Evolutionary conservation across 2,329 filamentous ascomycete species (phyloP).

Genomic region (Fusarium armeniacum): DNA sequence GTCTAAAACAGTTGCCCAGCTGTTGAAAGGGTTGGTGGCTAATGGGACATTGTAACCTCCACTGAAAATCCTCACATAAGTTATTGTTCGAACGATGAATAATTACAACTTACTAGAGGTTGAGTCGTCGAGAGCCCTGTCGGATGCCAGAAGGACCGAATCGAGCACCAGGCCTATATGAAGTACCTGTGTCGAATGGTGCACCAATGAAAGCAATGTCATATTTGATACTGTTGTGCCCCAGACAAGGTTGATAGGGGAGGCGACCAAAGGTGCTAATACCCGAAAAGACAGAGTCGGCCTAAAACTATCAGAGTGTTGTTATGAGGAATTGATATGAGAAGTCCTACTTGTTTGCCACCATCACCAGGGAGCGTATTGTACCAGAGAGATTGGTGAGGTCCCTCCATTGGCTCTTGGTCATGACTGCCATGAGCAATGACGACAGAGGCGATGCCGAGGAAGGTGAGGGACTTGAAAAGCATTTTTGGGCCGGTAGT

Average conservation of each 20-base stretch:
- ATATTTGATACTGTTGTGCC: conserved; percentile 77
- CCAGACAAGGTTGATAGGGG: conserved; percentile 81
- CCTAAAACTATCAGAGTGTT: conserved; percentile 60
- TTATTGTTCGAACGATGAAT: accelerated
- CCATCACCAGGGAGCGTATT: conserved; percentile 86
- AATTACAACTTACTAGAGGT: conserved; percentile 79
- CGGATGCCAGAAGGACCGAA: conserved; percentile 89
- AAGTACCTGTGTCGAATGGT: conserved; percentile 88
- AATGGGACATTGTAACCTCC: conserved; percentile 90
- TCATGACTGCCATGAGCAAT: conserved; percentile 71
- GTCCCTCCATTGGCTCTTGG: conserved; percentile 75
- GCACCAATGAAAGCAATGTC: conserved; percentile 90
- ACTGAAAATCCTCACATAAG: conserved; percentile 59
- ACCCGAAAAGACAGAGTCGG: conserved; percentile 89
- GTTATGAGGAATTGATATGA: accelerated
- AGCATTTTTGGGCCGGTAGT: conserved; percentile 45
- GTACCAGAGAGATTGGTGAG: conserved; percentile 84
- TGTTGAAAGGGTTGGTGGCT: conserved; percentile 83
- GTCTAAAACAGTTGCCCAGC: conserved; percentile 83
- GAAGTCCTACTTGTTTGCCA: conserved; percentile 75
- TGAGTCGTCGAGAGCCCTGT: conserved; percentile 86
- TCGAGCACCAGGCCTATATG: conserved; percentile 84
- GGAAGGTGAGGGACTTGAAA: conserved; percentile 50
- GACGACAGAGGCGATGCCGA: conserved; percentile 64
- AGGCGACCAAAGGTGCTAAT: conserved; percentile 88